phyloP scores from a whole-genome alignment of 176 grass and related monocot genomes.

The Aegilops speltoides region DNA sequence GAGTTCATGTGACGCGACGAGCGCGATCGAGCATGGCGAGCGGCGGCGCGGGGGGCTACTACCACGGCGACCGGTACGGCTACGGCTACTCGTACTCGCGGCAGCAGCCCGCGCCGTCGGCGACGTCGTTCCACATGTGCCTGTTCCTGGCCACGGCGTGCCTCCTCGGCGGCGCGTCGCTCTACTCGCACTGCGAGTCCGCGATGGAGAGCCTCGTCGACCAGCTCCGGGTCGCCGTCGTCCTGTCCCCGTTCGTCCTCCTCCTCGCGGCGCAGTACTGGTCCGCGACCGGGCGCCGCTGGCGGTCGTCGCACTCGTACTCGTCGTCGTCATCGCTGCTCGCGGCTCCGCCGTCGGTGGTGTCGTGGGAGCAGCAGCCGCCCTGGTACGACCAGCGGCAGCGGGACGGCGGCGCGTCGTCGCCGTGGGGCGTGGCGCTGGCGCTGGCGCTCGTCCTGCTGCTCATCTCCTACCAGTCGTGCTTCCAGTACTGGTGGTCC shows the following conservation, averaged over 20 bases:
- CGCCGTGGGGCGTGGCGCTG: constrained; percentile 82
- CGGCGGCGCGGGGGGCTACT: constrained; percentile 44
- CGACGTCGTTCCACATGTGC: constrained; percentile 56
- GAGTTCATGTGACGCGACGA: background rate
- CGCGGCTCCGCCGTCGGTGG: background rate
- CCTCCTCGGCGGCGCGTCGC: constrained; percentile 50
- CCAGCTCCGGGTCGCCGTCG: constrained; percentile 56
- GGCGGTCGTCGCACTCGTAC: background rate
- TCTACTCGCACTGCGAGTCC: constrained; percentile 76
- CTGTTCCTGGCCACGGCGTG: constrained; percentile 72
- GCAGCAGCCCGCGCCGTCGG: constrained; percentile 21
- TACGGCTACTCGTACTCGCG: constrained; percentile 22
- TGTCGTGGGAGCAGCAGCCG: constrained; percentile 24
- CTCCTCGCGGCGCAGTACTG: constrained; percentile 77
- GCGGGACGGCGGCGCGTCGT: constrained; percentile 40
- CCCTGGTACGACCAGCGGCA: constrained; percentile 13
- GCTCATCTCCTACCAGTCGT: constrained; percentile 92
- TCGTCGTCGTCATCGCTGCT: constrained; percentile 30
- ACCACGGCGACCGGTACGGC: constrained; percentile 34
- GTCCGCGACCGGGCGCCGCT: constrained; percentile 34
- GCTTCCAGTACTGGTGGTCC: constrained; percentile 80
- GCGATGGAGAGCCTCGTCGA: constrained; percentile 55
- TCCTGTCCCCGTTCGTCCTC: constrained; percentile 76
- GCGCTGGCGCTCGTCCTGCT: constrained; percentile 73
- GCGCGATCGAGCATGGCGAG: constrained; percentile 37